A percentile compares a stretch with the other conserved stretches of the same genome.
These are phyloP conservation scores for Clavaria fumosa DNA, from an alignment of 768 basidiomycete genomes.

Conservation along the genomic window DNA sequence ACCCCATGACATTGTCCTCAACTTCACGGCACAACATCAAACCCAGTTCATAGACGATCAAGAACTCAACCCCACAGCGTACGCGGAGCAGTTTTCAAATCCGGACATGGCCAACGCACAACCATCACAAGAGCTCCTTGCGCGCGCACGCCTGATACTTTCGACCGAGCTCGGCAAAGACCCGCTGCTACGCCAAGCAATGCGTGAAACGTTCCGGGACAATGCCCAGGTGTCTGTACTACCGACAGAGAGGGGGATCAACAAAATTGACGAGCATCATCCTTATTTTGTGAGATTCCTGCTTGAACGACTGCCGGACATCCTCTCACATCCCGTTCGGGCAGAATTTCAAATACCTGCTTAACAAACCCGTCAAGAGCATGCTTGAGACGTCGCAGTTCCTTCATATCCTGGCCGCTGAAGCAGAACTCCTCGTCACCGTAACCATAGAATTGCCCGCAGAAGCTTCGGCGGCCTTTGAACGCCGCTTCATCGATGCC, in stretches of 20 bases:
- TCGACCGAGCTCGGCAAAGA: conserved; percentile 88
- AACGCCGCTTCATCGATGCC: conserved; percentile 62
- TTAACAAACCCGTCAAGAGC: conserved; percentile 54
- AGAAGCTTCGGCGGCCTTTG: conserved; percentile 48
- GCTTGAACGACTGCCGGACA: neutral
- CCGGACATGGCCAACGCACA: conserved; percentile 43
- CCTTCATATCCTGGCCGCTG: conserved; percentile 80
- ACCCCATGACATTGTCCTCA: conserved; percentile 72
- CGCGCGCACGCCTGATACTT: conserved; percentile 67
- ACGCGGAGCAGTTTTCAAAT: conserved; percentile 78
- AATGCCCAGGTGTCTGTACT: conserved; percentile 64
- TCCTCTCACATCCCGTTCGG: conserved; percentile 6
- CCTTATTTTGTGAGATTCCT: conserved; percentile 44
- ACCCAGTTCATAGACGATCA: conserved; percentile 69
- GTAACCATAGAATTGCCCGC: conserved; percentile 54
- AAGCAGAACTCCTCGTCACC: conserved; percentile 75
- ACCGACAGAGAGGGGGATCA: conserved; percentile 77
- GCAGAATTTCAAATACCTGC: conserved; percentile 94
- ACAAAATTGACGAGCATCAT: conserved; percentile 63
- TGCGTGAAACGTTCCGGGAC: conserved; percentile 59
- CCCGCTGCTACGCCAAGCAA: conserved; percentile 66
- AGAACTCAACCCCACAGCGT: conserved; percentile 59
- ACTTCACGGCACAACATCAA: conserved; percentile 48
- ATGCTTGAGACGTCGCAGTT: conserved; percentile 70
- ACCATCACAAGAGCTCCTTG: conserved; percentile 51